Conservation (phyloP, 2,329 filamentous ascomycete species). For the Pseudocercospora cruenta region DNA sequence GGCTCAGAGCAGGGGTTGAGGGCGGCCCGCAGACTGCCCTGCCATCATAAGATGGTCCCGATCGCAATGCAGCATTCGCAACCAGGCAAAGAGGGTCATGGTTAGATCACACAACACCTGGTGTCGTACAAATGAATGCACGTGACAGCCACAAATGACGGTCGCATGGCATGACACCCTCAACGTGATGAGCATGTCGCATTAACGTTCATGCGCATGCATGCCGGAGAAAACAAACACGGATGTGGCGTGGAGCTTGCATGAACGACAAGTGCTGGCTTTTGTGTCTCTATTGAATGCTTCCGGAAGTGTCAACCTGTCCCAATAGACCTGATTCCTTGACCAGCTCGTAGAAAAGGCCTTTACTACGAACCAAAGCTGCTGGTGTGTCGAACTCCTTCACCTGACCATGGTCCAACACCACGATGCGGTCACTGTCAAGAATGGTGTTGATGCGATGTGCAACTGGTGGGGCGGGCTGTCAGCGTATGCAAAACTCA, state of each 20-base stretch:
- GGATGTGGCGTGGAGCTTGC: conserved; percentile 5
- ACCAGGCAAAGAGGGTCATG: conserved; percentile 1
- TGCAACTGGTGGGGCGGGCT: conserved; percentile 58
- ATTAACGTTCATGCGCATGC: not conserved
- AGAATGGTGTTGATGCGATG: conserved; percentile 98
- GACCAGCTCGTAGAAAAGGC: conserved; percentile 86
- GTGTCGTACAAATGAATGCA: conserved; percentile 10
- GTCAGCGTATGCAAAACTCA: not conserved
- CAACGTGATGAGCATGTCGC: conserved; percentile 8
- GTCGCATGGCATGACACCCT: conserved; percentile 13
- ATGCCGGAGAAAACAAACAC: not conserved
- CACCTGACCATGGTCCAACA: conserved; percentile 87
- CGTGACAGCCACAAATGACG: conserved; percentile 8
- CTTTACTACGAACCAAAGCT: conserved; percentile 73
- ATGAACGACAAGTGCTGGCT: conserved; percentile 5
- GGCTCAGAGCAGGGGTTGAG: not conserved
- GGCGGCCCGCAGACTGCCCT: not conserved
- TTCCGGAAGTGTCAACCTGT: conserved; percentile 33
- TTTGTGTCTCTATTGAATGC: conserved; percentile 15
- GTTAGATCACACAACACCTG: conserved; percentile 13
- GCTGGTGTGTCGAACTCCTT: conserved; percentile 89
- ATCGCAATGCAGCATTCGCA: not conserved
- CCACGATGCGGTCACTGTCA: conserved; percentile 84
- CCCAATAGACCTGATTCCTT: conserved; percentile 81
- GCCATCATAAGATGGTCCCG: not conserved